Base-by-base conservation (phyloP, 257 asterid genomes). In the Oldenlandia corymbosa region DNA sequence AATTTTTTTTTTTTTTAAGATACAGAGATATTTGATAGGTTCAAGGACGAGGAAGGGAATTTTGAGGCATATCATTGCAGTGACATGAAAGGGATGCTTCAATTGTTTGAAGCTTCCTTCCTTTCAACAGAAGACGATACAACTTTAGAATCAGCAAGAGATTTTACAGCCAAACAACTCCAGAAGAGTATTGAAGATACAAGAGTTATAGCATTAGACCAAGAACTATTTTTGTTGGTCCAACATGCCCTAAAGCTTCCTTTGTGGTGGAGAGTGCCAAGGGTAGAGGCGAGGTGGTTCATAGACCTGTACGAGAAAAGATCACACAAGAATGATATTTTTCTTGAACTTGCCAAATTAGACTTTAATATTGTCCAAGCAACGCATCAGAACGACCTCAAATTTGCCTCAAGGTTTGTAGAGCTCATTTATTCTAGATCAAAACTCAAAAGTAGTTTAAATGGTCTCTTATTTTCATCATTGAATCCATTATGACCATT, bases 91-190 rank as follows among this genome's bases (percentile, higher is more conserved):
- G 75, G 77, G 27, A 52, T 73, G 53, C 57, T 74, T 7, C 65
- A 68, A 13, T 14, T 79, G 53, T 76, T 76, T 9, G 84, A 70
- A 79, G 84, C 78, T 61, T 79, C 78, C 4, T 69, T 58, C 42
- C 34, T 70, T 34, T 10, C 9, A 21, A 55, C 20, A 8, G 58
- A 68, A 60, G 66, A 49, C 34, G 79, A 79, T 51, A 60, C 5
- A 1, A 73, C 63, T 11, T 43, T 79, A 64, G 84, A 75, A 26
- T 30, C 28, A 17, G 71, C 76, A 18, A 74, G 65, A 66, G 71
- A 55, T 43, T 76, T 64, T 16, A 13, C 73, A 0, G 36, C 50
- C 5, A 71, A 59, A 20, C 58, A 71, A 28, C 42, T 70, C 5
- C 34, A 16, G n/a, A 27, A 45, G 4, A 48, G 4, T 1, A 9